Percentiles rank a stretch among this genome's conserved stretches.
Evolutionary conservation across 2,329 filamentous ascomycete genomes (phyloP).

Genomic region (Lasiodiplodia sp.): DNA sequence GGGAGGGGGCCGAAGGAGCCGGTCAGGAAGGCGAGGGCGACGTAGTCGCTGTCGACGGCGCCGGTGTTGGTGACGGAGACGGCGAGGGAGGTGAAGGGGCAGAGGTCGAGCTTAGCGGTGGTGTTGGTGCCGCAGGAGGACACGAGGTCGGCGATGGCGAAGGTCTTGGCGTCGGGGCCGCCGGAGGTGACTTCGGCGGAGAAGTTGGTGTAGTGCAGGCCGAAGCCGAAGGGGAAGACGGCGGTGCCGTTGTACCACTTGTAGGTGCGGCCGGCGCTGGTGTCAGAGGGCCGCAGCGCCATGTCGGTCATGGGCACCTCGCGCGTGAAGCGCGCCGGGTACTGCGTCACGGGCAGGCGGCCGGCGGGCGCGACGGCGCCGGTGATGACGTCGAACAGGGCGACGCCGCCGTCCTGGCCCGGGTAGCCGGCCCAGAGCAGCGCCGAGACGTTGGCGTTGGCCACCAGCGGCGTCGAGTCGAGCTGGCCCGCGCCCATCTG

Average conservation of each 20-base stretch:
- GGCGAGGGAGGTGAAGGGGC: conserved; percentile 48
- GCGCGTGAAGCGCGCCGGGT: conserved; percentile 60
- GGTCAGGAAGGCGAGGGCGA: conserved; percentile 59
- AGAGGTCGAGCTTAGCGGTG: conserved; percentile 52
- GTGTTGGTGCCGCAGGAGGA: conserved; percentile 41
- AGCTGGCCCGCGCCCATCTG: conserved; percentile 60
- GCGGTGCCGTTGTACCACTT: conserved; percentile 63
- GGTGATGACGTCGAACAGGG: conserved; percentile 62
- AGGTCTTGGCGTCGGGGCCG: conserved; percentile 23
- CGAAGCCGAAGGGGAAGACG: conserved; percentile 62
- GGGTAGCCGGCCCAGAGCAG: conserved; percentile 67
- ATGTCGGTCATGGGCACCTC: conserved; percentile 64
- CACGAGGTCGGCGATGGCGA: conserved; percentile 48
- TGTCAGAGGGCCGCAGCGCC: conserved; percentile 57
- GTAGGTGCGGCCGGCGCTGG: conserved; percentile 64
- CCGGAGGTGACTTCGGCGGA: conserved; percentile 35
- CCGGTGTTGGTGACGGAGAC: conserved; percentile 60
- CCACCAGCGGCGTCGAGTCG: conserved; percentile 59
- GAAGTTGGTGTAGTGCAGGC: conserved; percentile 67
- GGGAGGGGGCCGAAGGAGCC: conserved; percentile 59
- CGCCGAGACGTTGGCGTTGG: conserved; percentile 57
- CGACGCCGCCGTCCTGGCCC: conserved; percentile 65
- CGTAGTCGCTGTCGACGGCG: conserved; percentile 57
- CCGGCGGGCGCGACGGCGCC: conserved; percentile 61
- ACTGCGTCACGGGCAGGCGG: conserved; percentile 63